Evolutionary conservation across 805 yeast genomes (phyloP).

Genomic region (Dipodascopsis uninucleata): DNA sequence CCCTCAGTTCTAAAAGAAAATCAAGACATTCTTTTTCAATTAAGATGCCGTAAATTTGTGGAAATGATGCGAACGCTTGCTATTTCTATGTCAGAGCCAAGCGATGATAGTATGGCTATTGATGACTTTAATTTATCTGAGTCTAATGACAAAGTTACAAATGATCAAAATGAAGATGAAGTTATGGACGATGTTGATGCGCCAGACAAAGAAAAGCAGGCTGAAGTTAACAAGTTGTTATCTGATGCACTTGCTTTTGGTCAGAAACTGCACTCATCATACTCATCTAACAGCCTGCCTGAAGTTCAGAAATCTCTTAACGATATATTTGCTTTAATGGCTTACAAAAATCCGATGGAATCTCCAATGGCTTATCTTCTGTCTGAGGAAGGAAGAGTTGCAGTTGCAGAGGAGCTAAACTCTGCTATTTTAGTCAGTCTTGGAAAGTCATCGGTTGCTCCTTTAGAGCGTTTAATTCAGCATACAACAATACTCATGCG

Average conservation of each 20-base stretch:
- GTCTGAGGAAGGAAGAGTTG: constrained; percentile 38
- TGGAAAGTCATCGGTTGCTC: constrained; percentile 45
- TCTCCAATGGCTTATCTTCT: constrained; percentile 41
- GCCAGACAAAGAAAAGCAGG: constrained; percentile 2
- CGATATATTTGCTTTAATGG: constrained; percentile 50
- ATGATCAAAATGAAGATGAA: constrained; percentile 15
- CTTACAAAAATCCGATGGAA: constrained; percentile 48
- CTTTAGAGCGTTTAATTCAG: constrained; percentile 44
- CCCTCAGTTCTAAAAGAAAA: constrained; percentile 40
- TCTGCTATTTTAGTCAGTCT: constrained; percentile 43
- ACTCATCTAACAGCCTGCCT: constrained; percentile 30
- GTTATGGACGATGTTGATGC: constrained; percentile 16
- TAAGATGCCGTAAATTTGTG: constrained; percentile 45
- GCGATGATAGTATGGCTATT: not conserved
- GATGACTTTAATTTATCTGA: constrained; percentile 4
- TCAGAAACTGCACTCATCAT: constrained; percentile 38
- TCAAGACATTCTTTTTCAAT: constrained; percentile 40
- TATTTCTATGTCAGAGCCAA: constrained; percentile 8
- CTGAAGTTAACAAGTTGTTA: constrained; percentile 25
- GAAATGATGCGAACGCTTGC: constrained; percentile 38
- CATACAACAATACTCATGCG: constrained; percentile 36
- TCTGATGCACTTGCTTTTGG: constrained; percentile 43
- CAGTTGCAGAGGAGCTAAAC: constrained; percentile 44
- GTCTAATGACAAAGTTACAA: too few species aligned
- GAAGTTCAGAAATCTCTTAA: constrained; percentile 41